A percentile compares a stretch with the other conserved stretches of the same genome.
phyloP scores from a whole-genome alignment of 805 yeast genomes.

The Kuraishia borneana region DNA sequence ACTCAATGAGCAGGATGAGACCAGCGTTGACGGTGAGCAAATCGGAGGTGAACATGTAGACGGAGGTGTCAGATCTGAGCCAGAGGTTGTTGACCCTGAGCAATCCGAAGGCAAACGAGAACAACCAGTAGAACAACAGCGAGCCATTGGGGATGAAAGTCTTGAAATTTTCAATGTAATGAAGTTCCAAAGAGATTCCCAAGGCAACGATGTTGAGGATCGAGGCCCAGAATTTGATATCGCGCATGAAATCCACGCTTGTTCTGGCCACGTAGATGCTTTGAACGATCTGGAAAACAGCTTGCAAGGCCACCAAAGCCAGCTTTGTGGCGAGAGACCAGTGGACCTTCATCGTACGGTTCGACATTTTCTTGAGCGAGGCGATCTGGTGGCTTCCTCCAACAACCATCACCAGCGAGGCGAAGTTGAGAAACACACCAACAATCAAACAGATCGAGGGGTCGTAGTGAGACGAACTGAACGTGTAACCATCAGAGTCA shows the following conservation, averaged over 20 bases:
- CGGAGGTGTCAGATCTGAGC: conserved; percentile 21
- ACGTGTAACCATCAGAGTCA: conserved; percentile 33
- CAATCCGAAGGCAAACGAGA: conserved; percentile 34
- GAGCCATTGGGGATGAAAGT: conserved; percentile 54
- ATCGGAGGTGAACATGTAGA: conserved; percentile 15
- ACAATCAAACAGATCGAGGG: conserved; percentile 40
- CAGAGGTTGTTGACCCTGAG: conserved; percentile 30
- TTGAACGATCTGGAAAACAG: conserved; percentile 21
- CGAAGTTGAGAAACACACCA: conserved; percentile 26
- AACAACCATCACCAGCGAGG: conserved; percentile 25
- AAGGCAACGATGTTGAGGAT: conserved; percentile 28
- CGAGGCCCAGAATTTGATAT: conserved; percentile 14
- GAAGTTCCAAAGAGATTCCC: conserved; percentile 41
- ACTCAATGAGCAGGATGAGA: conserved; percentile 32
- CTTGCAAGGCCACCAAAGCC: conserved; percentile 24
- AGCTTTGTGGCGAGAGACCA: conserved; percentile 33
- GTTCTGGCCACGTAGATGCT: conserved; percentile 7
- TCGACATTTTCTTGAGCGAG: conserved; percentile 20
- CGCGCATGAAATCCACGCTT: conserved; percentile 13
- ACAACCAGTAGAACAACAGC: conserved; percentile 68
- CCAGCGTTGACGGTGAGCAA: conserved; percentile 26
- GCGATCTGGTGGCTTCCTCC: conserved; percentile 24
- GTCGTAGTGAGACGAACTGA: conserved; percentile 27
- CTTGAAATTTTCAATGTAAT: conserved; percentile 65
- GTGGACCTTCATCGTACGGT: conserved; percentile 17